These are phyloP conservation scores for Alternaria consortialis DNA, from an alignment of 2,329 filamentous ascomycete species.

Conservation along the genomic window DNA sequence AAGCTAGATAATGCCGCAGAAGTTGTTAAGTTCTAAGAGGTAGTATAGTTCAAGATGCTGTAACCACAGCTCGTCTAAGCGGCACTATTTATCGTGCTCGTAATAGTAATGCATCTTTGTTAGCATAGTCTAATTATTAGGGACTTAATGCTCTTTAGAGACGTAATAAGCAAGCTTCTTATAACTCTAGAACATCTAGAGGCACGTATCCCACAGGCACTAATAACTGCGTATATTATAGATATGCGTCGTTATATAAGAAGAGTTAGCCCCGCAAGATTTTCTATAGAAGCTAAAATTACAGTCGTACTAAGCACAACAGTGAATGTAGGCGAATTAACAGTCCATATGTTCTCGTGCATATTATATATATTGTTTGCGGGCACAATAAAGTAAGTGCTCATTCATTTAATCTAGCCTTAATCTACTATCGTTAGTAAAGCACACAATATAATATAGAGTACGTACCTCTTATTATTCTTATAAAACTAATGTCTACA, in stretches of 20 bases:
- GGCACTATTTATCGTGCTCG: neutral
- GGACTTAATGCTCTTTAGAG: neutral
- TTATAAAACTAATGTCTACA: neutral
- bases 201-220: neutral
- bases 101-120: slow-evolving; percentile 1
- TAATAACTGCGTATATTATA: neutral
- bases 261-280: neutral
- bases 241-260: neutral
- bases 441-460: neutral
- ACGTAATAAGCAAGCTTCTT: neutral
- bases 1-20: neutral
- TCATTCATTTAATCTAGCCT: neutral
- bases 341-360: neutral
- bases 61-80: neutral
- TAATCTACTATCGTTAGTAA: neutral
- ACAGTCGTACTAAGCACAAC: slow-evolving; percentile 1
- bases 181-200: neutral
- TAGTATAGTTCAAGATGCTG: neutral
- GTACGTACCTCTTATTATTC: neutral
- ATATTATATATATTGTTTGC: neutral
- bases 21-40: neutral
- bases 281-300: neutral
- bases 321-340: neutral
- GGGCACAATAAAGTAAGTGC: slow-evolving; percentile 1
- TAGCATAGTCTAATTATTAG: neutral